phyloP scores from a whole-genome alignment of 768 basidiomycete genomes.

The Pleurotus tuoliensis region DNA sequence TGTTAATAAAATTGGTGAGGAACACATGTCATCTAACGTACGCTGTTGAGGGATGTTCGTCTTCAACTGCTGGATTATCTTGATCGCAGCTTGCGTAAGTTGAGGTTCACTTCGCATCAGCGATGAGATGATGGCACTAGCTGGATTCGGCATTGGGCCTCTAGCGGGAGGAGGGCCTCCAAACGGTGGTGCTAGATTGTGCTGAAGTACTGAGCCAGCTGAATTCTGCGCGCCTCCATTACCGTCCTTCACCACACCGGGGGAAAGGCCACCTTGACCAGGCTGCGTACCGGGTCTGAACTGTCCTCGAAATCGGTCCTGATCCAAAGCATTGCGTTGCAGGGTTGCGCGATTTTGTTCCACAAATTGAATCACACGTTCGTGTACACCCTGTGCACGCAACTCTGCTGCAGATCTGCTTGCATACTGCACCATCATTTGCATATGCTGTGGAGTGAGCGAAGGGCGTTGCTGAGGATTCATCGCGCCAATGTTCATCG shows the following conservation, averaged over 20 bases:
- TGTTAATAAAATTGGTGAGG: background rate
- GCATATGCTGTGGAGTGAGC: slow-evolving; percentile 25
- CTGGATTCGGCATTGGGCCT: background rate
- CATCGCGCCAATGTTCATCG: background rate
- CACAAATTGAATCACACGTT: slow-evolving; percentile 50
- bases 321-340: slow-evolving; percentile 36
- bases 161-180: background rate
- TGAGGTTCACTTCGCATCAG: slow-evolving; percentile 3
- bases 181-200: background rate
- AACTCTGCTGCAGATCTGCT: slow-evolving; percentile 46
- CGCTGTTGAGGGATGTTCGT: slow-evolving; percentile 6
- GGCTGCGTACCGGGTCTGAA: slow-evolving; percentile 20
- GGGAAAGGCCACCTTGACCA: slow-evolving; percentile 3
- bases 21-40: background rate
- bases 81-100: slow-evolving; percentile 1
- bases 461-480: background rate
- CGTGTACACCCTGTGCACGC: slow-evolving; percentile 44
- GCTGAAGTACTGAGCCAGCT: background rate
- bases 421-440: slow-evolving; percentile 44
- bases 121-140: background rate
- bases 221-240: background rate
- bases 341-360: slow-evolving; percentile 50
- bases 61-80: slow-evolving; percentile 10
- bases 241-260: background rate
- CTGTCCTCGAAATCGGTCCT: slow-evolving; percentile 29